Conservation (phyloP, 345 rosid genomes). For the Citrus sinensis region DNA sequence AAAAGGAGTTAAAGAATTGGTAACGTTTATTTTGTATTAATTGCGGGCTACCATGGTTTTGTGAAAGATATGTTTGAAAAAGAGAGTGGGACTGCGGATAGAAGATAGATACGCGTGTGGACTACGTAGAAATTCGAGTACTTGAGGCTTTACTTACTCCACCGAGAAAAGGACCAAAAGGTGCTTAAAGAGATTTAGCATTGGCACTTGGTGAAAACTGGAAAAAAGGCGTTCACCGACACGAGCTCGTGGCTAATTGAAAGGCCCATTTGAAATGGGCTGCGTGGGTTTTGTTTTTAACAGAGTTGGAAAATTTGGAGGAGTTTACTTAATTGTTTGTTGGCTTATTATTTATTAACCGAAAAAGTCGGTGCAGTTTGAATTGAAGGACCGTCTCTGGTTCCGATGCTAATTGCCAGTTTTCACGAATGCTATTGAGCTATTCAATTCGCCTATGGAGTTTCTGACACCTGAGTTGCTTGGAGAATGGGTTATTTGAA, state of each 20-base stretch:
- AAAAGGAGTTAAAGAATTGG: not conserved
- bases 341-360: not conserved
- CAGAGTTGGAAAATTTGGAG: not conserved
- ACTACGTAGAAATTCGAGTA: not conserved
- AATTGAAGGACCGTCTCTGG: not conserved
- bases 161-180: too few species aligned
- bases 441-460: not conserved
- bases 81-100: not conserved
- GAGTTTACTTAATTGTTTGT: not conserved
- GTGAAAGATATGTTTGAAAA: slow-evolving; percentile 5
- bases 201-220: not conserved
- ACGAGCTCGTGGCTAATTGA: not conserved
- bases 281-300: too few species aligned
- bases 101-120: not conserved
- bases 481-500: not conserved
- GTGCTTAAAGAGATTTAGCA: not conserved
- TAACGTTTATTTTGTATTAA: not conserved
- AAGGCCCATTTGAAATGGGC: slow-evolving; percentile 7
- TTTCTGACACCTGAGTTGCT: slow-evolving; percentile 1
- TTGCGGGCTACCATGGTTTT: not conserved
- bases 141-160: too few species aligned
- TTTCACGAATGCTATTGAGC: not conserved
- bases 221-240: not conserved
- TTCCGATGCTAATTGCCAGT: not conserved
- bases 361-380: not conserved